These are phyloP conservation scores for Xylaria grammica DNA, from an alignment of 495 filamentous ascomycete species.

Conservation along the genomic window DNA sequence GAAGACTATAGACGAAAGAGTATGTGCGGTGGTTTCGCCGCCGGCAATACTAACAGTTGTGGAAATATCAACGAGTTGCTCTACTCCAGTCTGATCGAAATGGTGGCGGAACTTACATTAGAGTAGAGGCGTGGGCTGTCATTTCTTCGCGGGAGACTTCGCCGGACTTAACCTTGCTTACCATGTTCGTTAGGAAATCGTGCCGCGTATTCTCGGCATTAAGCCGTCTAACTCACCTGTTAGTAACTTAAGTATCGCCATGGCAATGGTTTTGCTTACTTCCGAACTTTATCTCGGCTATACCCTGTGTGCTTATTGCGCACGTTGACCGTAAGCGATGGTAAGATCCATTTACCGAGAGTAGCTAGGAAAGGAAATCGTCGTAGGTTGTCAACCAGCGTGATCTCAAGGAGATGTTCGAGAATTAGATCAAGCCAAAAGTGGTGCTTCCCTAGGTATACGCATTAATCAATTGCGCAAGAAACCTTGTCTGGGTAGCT, in stretches of 20 bases:
- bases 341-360: neutral
- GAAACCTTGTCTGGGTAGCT: neutral
- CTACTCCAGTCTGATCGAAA: neutral
- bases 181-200: constrained; percentile 22
- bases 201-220: constrained; percentile 5
- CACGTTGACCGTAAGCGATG: neutral
- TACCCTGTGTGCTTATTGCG: constrained; percentile 1
- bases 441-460: neutral
- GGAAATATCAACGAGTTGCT: constrained; percentile 18
- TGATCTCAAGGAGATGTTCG: neutral
- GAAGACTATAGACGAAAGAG: constrained; percentile 45
- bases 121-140: constrained; percentile 19
- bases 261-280: neutral
- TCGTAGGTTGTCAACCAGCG: constrained; percentile 28
- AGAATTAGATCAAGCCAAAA: constrained; percentile 6
- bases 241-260: neutral
- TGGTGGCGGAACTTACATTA: constrained; percentile 14
- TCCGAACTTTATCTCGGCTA: neutral
- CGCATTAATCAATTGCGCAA: neutral
- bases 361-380: constrained; percentile 12
- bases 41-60: constrained; percentile 42
- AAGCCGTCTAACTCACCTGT: constrained; percentile 5
- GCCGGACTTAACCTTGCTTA: constrained; percentile 16
- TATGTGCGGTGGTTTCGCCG: constrained; percentile 53
- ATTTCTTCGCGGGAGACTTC: constrained; percentile 19